Evolutionary conservation across 169 alveolate species (phyloP), one percentile per base, ranked within the genome.

Genomic region (Plasmodium gonderi): DNA sequence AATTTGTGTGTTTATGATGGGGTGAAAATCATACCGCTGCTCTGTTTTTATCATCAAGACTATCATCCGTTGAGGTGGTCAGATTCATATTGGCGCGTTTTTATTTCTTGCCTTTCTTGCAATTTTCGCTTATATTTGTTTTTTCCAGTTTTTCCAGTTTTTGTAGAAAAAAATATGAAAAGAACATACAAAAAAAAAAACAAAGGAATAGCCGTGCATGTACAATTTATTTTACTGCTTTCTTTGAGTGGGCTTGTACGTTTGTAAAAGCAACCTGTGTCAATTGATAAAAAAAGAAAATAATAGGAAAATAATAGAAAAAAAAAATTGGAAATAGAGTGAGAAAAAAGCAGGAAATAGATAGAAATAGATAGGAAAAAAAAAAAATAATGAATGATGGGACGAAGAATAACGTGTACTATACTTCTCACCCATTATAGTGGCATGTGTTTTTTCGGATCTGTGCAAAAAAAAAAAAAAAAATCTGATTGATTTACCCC

Each of bases 1-100:
- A 17, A 54, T 54, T 54, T 54, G 69, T 54, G n/a, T 31, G 5
- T 23, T 31, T 6, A 2, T 1, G 36, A 54, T 11, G 67, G 26
- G 20, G n/a, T n/a, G 33, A 11, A 20, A 36, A 64, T 17, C 31
- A 38, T 85, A 85, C 92, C 40, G 83, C 92, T 85, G 92, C 92
- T 75, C 49, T 85, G 51, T 77, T 68, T 36, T 85, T 85, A 33
- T 85, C 92, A 60, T 85, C 92, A 51, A 85, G 33, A 44, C 45
- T 51, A 14, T 85, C 85, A 85, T 85, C 92, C 60, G 67, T n/a
- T 47, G 92, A 31, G 76, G 49, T 23, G 36, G 91, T 65, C 33
- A 44, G 31, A 44, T 44, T 44, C 91, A 81, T 81, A 31, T 26
- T 81, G 69, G 7, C 54, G 45, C 33, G 51, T 54, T 72, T 72